A percentile compares a stretch with the other conserved stretches of the same genome.
phyloP scores from a whole-genome alignment of 228 moss, liverwort and hornwort genomes.

The Sphagnum fallax region DNA sequence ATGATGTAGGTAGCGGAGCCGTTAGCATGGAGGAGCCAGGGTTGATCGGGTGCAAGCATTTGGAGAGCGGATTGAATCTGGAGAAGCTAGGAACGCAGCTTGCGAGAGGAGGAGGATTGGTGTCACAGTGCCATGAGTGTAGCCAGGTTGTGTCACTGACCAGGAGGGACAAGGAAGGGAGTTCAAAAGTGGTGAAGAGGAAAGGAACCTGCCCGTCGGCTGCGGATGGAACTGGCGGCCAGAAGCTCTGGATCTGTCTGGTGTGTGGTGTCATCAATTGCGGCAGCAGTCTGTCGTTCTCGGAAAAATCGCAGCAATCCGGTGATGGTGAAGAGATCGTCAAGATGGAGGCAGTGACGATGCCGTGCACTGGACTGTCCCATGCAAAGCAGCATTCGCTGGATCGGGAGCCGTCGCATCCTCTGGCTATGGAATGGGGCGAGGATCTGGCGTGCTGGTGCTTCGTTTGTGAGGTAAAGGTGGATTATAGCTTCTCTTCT shows the following conservation, averaged over 20 bases:
- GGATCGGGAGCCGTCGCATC: conserved; percentile 26
- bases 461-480: conserved; percentile 35
- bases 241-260: conserved; percentile 67
- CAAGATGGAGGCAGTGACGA: conserved; percentile 7
- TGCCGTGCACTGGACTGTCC: conserved; percentile 16
- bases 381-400: conserved; percentile 45
- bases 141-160: conserved; percentile 10
- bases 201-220: conserved; percentile 4
- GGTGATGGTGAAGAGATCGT: conserved; percentile 9
- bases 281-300: conserved; percentile 8
- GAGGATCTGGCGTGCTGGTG: conserved; percentile 66
- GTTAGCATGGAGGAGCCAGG: background rate
- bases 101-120: conserved; percentile 3
- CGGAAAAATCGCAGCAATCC: background rate
- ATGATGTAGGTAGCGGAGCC: background rate
- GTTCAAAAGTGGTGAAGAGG: conserved; percentile 22
- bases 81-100: conserved; percentile 46
- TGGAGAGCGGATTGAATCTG: conserved; percentile 26
- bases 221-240: conserved; percentile 9
- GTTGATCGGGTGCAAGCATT: conserved; percentile 18
- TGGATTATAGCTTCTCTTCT: background rate
- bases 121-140: conserved; percentile 44
- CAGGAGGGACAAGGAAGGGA: conserved; percentile 28
- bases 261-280: conserved; percentile 62
- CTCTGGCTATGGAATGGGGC: conserved; percentile 49